These are phyloP conservation scores for Bromus sterilis DNA, from an alignment of 176 grass and related monocot genomes.

Conservation along the genomic window DNA sequence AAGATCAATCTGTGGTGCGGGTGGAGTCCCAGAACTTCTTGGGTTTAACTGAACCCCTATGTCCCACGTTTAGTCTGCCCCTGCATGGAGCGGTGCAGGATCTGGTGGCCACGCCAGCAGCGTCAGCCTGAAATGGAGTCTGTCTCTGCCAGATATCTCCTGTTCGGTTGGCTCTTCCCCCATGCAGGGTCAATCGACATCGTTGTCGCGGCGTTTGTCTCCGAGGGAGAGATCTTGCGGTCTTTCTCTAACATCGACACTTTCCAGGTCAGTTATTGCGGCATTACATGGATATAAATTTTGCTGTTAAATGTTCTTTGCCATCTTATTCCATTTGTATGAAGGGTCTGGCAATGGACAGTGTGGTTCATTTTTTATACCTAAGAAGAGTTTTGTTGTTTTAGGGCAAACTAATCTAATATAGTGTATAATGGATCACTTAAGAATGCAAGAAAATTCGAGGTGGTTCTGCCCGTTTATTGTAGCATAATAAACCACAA, in stretches of 20 bases:
- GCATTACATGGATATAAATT: neutral
- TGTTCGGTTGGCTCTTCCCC: slow-evolving; percentile 38
- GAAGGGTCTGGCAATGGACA: neutral
- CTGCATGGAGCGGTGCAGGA: slow-evolving; percentile 26
- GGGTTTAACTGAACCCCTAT: neutral
- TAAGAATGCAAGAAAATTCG: neutral
- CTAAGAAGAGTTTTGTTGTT: neutral
- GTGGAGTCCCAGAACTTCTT: neutral
- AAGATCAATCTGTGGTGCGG: neutral
- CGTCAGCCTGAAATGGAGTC: neutral
- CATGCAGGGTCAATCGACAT: neutral
- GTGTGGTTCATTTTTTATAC: neutral
- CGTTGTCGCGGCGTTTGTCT: slow-evolving; percentile 3
- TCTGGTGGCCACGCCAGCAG: slow-evolving; percentile 37
- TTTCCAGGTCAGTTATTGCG: slow-evolving; percentile 25
- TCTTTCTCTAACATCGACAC: slow-evolving; percentile 10
- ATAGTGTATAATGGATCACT: neutral
- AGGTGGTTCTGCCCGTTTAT: neutral
- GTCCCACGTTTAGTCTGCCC: neutral
- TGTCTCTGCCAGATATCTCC: neutral
- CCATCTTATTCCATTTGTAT: neutral
- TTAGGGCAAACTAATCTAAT: neutral
- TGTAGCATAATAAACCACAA: neutral
- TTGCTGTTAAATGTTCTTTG: neutral
- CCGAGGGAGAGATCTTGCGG: slow-evolving; percentile 26